phyloP scores from a whole-genome alignment of 495 filamentous ascomycete species.

The Cenococcum geophilum region DNA sequence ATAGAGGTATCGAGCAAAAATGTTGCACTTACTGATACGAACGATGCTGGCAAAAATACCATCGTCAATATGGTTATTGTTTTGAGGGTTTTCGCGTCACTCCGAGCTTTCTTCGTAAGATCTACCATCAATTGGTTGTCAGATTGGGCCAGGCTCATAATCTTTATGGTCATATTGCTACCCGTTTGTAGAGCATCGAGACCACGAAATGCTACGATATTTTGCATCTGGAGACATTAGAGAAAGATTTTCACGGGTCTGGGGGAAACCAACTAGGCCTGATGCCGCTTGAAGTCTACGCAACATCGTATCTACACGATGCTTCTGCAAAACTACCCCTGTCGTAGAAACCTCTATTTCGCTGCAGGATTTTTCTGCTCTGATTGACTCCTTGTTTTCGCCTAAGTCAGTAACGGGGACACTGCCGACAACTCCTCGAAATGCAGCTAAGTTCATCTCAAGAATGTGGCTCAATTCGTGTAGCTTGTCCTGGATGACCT shows the following conservation, averaged over 20 bases:
- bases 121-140: slow-evolving; percentile 19
- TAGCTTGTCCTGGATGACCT: slow-evolving; percentile 19
- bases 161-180: slow-evolving; percentile 16
- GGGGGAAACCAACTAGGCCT: slow-evolving; percentile 6
- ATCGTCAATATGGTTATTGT: slow-evolving; percentile 20
- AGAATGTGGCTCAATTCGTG: slow-evolving; percentile 12
- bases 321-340: too few relatives aligned
- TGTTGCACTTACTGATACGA: slow-evolving; percentile 15
- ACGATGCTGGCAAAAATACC: slow-evolving; percentile 15
- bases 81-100: slow-evolving; percentile 10
- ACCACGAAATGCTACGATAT: slow-evolving; percentile 14
- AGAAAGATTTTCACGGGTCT: background rate
- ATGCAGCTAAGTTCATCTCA: slow-evolving; percentile 5
- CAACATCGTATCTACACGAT: too few relatives aligned
- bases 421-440: slow-evolving; percentile 1
- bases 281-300: background rate
- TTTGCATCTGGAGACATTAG: slow-evolving; percentile 11
- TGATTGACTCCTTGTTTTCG: too few relatives aligned
- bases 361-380: too few relatives aligned
- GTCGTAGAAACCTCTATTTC: too few relatives aligned
- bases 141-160: slow-evolving; percentile 8
- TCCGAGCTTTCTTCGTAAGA: slow-evolving; percentile 13
- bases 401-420: too few relatives aligned
- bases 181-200: slow-evolving; percentile 13
- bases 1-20: too few relatives aligned